Evolutionary conservation across 2,329 filamentous ascomycete species (phyloP), one percentile per base, ranked within the genome.

Genomic region (Immersiporthe knoxdaviesiana): DNA sequence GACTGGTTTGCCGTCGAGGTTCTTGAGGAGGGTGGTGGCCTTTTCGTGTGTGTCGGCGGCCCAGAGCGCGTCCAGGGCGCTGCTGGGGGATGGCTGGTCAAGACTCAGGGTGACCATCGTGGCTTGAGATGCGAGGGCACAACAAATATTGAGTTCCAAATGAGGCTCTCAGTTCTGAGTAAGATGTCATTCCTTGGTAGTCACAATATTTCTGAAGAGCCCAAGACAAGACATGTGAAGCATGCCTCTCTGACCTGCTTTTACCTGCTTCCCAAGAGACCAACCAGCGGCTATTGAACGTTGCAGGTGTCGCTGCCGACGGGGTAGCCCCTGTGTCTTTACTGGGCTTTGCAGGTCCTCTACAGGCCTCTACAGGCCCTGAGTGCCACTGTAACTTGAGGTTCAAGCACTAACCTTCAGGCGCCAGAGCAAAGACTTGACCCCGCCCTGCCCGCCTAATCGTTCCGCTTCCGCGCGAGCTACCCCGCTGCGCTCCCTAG

Each of bases 31-130:
- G 0, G 69, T 39, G 10, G 61, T 65, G 35, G 77, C 77, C 68
- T 78, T 77, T 11, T 76, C 75, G 10, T 75, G 66, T 0, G 74
- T 75, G 70, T 77, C 71, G 73, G 75, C 75, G 7, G 54, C 64
- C 76, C 76, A 77, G 18, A 70, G 64, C 44, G 70, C 68, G 41
- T 68, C 67, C 30, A 54, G 60, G 52, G 41, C 47, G 59, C 44
- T 68, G 30, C 58, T 52, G n/a, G 61, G 52, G n/a, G 35, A 21
- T 24, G 66, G 63, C 21, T 63, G 59, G 56, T n/a, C 56, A n/a
- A 35, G 54, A 37, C 39, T 18, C n/a, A 14, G 63, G 50, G 14
- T 56, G 27, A 30, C 52, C 52, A 56, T 47, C 5, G 44, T 47
- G 44, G n/a, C 18, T 10, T 47, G 44, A n/a, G 44, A 47, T 8